phyloP scores from a whole-genome alignment of 73 alveolate species.

The Paramecium octaurelia region DNA sequence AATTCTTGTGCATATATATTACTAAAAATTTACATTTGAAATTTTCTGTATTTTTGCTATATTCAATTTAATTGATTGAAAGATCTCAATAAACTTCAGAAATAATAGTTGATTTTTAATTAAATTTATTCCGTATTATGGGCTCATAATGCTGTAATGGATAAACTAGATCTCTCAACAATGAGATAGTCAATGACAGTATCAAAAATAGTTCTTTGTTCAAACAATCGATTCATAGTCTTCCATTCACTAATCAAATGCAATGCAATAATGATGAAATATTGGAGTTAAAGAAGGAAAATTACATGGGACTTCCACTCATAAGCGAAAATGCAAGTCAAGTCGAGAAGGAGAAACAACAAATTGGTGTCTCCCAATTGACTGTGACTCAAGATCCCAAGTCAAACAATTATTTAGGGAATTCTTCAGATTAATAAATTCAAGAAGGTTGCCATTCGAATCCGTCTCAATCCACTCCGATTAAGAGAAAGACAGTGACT shows the following conservation, averaged over 20 bases:
- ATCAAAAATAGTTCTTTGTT: slow-evolving; percentile 3
- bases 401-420: neutral
- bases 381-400: neutral
- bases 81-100: neutral
- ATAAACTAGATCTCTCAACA: neutral
- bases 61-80: neutral
- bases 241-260: neutral
- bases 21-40: neutral
- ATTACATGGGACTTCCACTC: neutral
- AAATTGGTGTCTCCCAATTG: neutral
- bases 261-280: slow-evolving; percentile 3
- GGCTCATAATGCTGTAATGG: slow-evolving; percentile 20
- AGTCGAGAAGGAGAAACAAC: neutral
- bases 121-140: neutral
- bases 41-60: neutral
- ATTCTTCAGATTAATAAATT: neutral
- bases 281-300: neutral
- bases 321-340: neutral
- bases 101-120: neutral
- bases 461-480: neutral
- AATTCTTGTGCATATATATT: neutral
- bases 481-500: neutral
- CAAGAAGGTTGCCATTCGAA: neutral
- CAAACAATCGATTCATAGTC: neutral
- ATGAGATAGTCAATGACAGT: neutral